Evolutionary conservation across 176 grass and related monocot species (phyloP), one percentile per base, ranked within the genome.

Genomic region (Alopecurus myosuroides): DNA sequence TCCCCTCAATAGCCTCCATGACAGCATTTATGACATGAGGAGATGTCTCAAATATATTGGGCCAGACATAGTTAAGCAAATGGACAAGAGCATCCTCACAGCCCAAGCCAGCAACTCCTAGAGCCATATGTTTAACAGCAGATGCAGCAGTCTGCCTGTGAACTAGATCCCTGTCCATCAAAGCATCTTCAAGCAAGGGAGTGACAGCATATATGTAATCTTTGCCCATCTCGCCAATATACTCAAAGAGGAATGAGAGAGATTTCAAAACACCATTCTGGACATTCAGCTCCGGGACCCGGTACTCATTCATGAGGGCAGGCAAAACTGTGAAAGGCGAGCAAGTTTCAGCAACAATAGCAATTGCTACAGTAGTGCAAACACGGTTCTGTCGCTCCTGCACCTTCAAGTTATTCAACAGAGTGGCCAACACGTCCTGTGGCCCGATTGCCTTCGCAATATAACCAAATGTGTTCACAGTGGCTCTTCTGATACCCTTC

Each of bases 171-270:
- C 97, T 93, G 65, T 99, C 97, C 97, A 99, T 99, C 34, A 99
- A 69, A 52, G 97, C 97, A 92, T 99, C 97, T 90, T 99, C 97
- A 81, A 99, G 86, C 33, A 99, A 80, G 25, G 97, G 97, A 25
- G 97, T 92, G n/a, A 98, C 89, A 49, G 91, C 97, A 76, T 98
- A 98, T 85, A 98, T 96, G 74, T 96, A 98, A 87, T 98, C 97
- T 77, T 98, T 98, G 22, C 95, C 93, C 91, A 98, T 98, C 84
- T 98, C 93, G 72, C 95, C 95, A 67, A 98, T 98, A 62, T 98
- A 95, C 84, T 98, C 95, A 79, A 98, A 98, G 18, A 98, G 81
- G 77, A 93, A 98, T 75, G 95, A 98, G 17, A 98, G 93, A 77
- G 95, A 98, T 72, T 98, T 98, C 40, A 98, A 77, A 70, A 98